These are phyloP conservation scores for Carex scoparia DNA, from an alignment of 176 grass and related monocot genomes.

Conservation along the genomic window DNA sequence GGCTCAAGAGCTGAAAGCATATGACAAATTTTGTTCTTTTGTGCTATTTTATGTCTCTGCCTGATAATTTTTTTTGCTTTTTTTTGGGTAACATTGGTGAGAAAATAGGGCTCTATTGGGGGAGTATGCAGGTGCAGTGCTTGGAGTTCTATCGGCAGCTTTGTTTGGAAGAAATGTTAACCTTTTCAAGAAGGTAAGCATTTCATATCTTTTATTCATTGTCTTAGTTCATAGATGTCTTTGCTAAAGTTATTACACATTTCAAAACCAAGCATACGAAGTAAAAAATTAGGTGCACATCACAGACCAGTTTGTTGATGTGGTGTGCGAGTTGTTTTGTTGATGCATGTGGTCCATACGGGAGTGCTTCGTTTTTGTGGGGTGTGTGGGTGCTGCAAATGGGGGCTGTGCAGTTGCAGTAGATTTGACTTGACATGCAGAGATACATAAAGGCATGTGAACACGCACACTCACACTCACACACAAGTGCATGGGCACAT, in stretches of 20 bases:
- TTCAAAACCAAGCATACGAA: not conserved
- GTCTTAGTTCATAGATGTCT: not conserved
- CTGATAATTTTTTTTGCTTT: not conserved
- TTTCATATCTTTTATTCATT: not conserved
- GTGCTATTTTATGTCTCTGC: not conserved
- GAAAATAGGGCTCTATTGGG: slow-evolving; percentile 66
- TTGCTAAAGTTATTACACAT: not conserved
- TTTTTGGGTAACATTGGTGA: slow-evolving; percentile 42
- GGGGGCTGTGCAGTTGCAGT: not conserved
- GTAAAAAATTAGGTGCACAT: not conserved
- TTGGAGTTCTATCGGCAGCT: slow-evolving; percentile 91
- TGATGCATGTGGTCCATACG: not conserved
- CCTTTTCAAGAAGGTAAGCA: slow-evolving; percentile 78
- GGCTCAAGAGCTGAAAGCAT: not conserved
- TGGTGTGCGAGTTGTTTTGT: not conserved
- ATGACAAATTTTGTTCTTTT: not conserved
- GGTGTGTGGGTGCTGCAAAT: not conserved
- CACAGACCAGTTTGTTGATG: not conserved
- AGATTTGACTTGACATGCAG: not conserved
- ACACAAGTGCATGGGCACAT: not conserved
- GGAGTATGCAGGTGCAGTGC: slow-evolving; percentile 92
- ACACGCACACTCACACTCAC: not conserved
- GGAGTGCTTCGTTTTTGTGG: not conserved
- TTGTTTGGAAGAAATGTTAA: slow-evolving; percentile 90
- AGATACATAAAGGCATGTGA: slow-evolving; percentile 9